phyloP scores from a whole-genome alignment of 768 basidiomycete genomes.

The Pulveroboletus sp. region DNA sequence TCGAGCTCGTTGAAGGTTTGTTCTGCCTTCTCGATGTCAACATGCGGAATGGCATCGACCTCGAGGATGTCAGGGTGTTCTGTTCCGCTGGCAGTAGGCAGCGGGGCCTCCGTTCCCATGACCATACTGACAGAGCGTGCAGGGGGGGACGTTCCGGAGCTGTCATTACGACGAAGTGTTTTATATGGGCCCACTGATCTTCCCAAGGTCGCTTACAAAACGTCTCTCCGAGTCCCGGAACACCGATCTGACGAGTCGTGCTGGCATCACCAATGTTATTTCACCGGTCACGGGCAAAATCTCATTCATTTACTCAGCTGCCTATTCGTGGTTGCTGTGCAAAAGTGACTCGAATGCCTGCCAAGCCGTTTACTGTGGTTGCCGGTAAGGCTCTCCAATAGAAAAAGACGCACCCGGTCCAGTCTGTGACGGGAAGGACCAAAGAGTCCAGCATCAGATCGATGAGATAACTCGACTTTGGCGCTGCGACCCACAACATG shows the following conservation, averaged over 20 bases:
- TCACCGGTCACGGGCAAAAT: no score
- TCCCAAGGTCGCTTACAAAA: conserved; percentile 14
- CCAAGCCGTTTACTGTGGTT: no score
- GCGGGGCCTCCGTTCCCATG: neutral
- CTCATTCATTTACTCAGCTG: no score
- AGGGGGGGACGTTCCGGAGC: neutral
- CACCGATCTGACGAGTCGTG: neutral
- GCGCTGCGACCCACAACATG: no score
- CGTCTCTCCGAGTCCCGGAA: neutral
- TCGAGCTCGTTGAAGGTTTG: conserved; percentile 52
- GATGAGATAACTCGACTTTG: no score
- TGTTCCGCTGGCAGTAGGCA: neutral
- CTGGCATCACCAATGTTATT: neutral
- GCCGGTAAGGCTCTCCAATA: no score
- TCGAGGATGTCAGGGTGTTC: conserved; percentile 20
- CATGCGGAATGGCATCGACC: conserved; percentile 29
- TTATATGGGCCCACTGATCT: conserved; percentile 9
- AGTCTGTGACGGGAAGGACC: no score
- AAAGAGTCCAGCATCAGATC: no score
- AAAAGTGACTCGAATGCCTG: no score
- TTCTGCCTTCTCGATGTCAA: conserved; percentile 50
- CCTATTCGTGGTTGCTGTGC: no score
- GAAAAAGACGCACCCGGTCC: no score
- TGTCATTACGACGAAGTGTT: neutral
- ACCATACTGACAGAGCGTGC: conserved; percentile 7